Conservation (phyloP, 257 asterid species). For the Parsonsia alboflavescens region DNA sequence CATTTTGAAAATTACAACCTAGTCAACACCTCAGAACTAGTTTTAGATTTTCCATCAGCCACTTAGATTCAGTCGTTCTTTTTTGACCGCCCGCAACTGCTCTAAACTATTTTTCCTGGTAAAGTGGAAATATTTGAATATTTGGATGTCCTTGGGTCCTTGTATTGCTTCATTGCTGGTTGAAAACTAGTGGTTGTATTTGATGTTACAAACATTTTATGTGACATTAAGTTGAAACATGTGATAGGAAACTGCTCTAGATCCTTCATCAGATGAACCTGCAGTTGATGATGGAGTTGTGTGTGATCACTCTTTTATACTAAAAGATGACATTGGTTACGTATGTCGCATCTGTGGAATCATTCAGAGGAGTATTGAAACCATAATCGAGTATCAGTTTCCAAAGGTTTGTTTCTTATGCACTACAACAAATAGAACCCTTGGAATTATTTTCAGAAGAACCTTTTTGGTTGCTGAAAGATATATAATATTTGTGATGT, state of each 20-base stretch:
- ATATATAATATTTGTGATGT: too few species aligned
- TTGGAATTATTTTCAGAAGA: slow-evolving; percentile 6
- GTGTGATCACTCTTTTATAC: slow-evolving; percentile 80
- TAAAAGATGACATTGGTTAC: slow-evolving; percentile 90
- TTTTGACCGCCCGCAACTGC: neutral
- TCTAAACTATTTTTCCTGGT: neutral
- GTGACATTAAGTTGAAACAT: neutral
- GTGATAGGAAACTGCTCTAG: slow-evolving; percentile 51
- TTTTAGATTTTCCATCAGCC: neutral
- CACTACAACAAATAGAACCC: slow-evolving; percentile 11
- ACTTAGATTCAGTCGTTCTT: neutral
- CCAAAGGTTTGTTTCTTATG: slow-evolving; percentile 54
- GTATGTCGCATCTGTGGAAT: slow-evolving; percentile 97
- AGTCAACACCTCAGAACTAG: neutral
- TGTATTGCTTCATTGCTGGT: neutral
- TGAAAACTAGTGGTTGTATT: neutral
- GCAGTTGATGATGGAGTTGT: slow-evolving; percentile 53
- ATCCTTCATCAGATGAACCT: slow-evolving; percentile 34
- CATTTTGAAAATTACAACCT: neutral
- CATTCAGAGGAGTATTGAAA: slow-evolving; percentile 70
- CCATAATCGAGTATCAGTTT: slow-evolving; percentile 83
- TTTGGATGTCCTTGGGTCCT: neutral
- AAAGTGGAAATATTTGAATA: neutral
- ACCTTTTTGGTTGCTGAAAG: neutral
- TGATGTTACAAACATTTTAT: neutral